Base-by-base conservation (phyloP, 805 yeast species). In the Schwanniomyces occidentalis region DNA sequence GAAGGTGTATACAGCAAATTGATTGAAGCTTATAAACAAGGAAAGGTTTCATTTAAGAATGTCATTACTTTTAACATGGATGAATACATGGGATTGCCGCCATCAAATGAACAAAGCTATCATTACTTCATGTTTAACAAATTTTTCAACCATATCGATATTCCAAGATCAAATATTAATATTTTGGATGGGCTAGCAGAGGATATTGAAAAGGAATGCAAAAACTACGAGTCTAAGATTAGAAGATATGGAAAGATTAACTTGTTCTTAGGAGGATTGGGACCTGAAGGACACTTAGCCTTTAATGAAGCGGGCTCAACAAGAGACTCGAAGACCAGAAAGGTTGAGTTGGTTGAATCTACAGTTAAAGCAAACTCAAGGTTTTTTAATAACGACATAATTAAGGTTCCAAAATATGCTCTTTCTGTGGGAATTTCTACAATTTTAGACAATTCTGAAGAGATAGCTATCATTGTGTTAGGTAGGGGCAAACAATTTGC, bases 31-130 rank as follows among this genome's bases (percentile, higher is more conserved):
- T 60, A 76, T 55, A 61, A 64, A 37, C 43, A 46, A 16, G 73
- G 73, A 8, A 50, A 48, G 22, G 62, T 77, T 6, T 60, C 69
- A 15, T 77, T 77, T 56, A 55, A 59, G 37, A 61, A 76, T 49
- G 82, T 78, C 31, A 75, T 76, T 12, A 73, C 79, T 8, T 78
- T 78, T 61, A 76, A 77, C 54, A 77, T 76, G 82, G 82, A 77
- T 48, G 82, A 77, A 54, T 77, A 77, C 50, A 58, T 71, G 30
- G 76, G 77, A 1, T 55, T 77, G 21, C 49, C 51, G 6, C 78
- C 80, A 9, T 36, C 64, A 7, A 58, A 75, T 45, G 62, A 61
- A 16, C 80, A 76, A 49, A 71, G 78, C 18, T 77, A 77, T 52
- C 78, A 74, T 49, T 73, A 74, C 52, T 77, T 76, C 58, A 77